Base-by-base conservation (phyloP, 176 grass and related monocot species). In the Pontederia crassipes region DNA sequence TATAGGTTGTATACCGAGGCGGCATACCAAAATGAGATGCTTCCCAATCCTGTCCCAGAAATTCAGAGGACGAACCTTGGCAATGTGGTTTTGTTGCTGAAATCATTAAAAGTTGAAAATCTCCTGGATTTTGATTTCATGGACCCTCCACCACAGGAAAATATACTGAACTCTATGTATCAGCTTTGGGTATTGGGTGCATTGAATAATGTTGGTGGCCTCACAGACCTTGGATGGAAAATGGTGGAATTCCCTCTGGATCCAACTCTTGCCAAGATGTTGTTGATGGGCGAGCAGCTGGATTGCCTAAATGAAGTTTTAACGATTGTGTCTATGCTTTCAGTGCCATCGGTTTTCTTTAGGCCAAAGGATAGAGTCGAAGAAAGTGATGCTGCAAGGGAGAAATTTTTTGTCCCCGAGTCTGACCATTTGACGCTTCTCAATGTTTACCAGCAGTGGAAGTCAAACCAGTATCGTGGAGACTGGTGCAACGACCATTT, bases 221-320 rank as follows among this genome's bases (percentile, higher is more conserved):
- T 97, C 29, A 97, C 92, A 51, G 87, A 74, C 59, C 91, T 98
- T 47, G 87, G 93, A 32, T 98, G 93, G 93, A 98, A 98, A 67
- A 98, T 98, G 93, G 93, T 98, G 57, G 93, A 98, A 65, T 98
- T 98, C 66, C 93, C 93, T 8, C 64, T 98, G 65, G 93, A 98
- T 70, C 93, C 93, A 2, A 87, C 93, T 51, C 61, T 98, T 61
- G 93, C 93, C 26, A 98, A 98, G 72, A 98, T 98, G 87, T 71
- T 98, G 70, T 81, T 98, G 45, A 98, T 98, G 93, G 93, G 93
- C 15, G 87, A 91, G 71, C 69, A 80, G 55, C 79, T 97, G 17
- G 82, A 61, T 12, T 97, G 87, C 71, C 58, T 97, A 65, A 83
- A 97, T 67, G 93, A 97, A 78, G 93, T 88, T 58, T 68, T 97